phyloP scores from a whole-genome alignment of 2,329 filamentous ascomycete genomes.

The Ceratocystis smalleyi region DNA sequence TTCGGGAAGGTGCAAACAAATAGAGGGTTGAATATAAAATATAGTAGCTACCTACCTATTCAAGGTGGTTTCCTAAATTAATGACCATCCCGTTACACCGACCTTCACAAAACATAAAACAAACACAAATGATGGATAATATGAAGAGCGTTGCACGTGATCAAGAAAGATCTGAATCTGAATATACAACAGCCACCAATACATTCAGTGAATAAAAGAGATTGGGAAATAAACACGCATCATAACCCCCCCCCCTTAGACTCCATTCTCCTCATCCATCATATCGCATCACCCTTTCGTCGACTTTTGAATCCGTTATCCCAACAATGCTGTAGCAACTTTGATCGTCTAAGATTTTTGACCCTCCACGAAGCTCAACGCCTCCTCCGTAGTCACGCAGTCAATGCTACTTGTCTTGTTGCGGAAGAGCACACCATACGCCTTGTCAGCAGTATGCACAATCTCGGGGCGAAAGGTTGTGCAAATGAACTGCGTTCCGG shows the following conservation, averaged over 20 bases:
- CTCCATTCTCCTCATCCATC: neutral
- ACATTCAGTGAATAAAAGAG: neutral
- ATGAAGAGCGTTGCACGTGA: no score
- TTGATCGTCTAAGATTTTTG: constrained; percentile 30
- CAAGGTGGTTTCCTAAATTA: neutral
- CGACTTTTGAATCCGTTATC: neutral
- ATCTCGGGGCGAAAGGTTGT: constrained; percentile 97
- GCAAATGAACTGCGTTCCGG: constrained; percentile 77
- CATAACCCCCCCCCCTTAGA: neutral
- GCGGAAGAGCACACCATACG: constrained; percentile 86
- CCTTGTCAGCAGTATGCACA: constrained; percentile 87
- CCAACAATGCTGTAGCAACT: neutral
- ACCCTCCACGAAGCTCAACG: constrained; percentile 85
- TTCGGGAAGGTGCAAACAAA: neutral
- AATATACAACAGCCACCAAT: neutral
- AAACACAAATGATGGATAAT: no score
- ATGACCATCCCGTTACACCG: no score
- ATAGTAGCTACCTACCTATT: neutral
- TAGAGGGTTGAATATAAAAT: neutral
- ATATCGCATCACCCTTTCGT: neutral
- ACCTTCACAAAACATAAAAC: no score
- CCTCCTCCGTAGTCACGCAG: constrained; percentile 73
- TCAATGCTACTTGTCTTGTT: constrained; percentile 93
- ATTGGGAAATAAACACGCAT: neutral
- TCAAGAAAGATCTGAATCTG: no score